A percentile compares a stretch with the other conserved stretches of the same genome.
These are phyloP conservation scores for Apiospora aurea DNA, from an alignment of 2,329 filamentous ascomycete genomes.

Conservation along the genomic window DNA sequence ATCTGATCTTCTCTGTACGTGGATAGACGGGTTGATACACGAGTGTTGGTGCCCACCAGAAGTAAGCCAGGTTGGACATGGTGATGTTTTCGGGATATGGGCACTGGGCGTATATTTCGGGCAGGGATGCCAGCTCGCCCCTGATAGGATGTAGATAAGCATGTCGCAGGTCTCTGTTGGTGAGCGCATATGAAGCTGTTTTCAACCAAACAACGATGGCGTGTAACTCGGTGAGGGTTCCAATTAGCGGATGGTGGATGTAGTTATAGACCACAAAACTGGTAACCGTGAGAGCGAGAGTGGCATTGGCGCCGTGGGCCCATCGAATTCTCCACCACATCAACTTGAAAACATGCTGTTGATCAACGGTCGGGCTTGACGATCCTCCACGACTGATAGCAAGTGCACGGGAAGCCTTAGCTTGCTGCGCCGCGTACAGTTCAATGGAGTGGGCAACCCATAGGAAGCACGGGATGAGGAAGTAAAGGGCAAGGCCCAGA, in stretches of 20 bases:
- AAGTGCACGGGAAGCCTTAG: constrained; percentile 68
- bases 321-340: constrained; percentile 84
- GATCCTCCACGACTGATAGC: constrained; percentile 55
- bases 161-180: constrained; percentile 92
- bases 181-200: constrained; percentile 93
- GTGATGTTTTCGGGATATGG: constrained; percentile 94
- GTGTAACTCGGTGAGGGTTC: constrained; percentile 88
- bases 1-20: constrained; percentile 80
- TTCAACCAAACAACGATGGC: constrained; percentile 97
- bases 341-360: constrained; percentile 70
- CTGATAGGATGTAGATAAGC: constrained; percentile 81
- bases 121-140: constrained; percentile 72
- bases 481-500: constrained; percentile 79
- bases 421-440: constrained; percentile 79
- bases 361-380: constrained; percentile 63
- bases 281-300: constrained; percentile 79
- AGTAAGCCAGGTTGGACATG: constrained; percentile 86
- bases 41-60: constrained; percentile 97
- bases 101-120: constrained; percentile 81
- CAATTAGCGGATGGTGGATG: constrained; percentile 92
- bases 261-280: constrained; percentile 88
- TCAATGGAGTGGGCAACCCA: constrained; percentile 92
- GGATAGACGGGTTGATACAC: constrained; percentile 98
- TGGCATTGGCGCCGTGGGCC: constrained; percentile 83
- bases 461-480: constrained; percentile 88